These are phyloP conservation scores for Fusarium xyrophilum DNA, from an alignment of 2,329 filamentous ascomycete species.

Conservation along the genomic window DNA sequence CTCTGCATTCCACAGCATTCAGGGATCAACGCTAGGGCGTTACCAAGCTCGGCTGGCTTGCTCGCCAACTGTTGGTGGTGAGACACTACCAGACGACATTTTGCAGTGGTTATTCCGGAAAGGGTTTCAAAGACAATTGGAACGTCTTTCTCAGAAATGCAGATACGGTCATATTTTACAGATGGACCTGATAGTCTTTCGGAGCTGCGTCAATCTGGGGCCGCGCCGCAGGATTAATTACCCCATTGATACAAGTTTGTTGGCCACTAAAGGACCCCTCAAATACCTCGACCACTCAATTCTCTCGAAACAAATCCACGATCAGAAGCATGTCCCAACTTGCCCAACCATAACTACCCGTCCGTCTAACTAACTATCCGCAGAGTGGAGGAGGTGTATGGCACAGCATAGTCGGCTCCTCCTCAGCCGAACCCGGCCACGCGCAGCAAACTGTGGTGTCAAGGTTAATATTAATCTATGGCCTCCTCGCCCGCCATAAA, in stretches of 20 bases:
- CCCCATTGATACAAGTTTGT: slow-evolving; percentile 25
- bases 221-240: slow-evolving; percentile 23
- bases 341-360: slow-evolving; percentile 10
- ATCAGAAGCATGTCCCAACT: neutral
- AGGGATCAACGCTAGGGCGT: slow-evolving; percentile 32
- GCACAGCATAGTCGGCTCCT: neutral
- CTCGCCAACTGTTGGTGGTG: slow-evolving; percentile 1
- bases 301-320: slow-evolving; percentile 16
- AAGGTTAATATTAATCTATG: slow-evolving; percentile 8
- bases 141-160: slow-evolving; percentile 20
- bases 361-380: slow-evolving; percentile 1
- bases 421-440: slow-evolving; percentile 37
- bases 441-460: slow-evolving; percentile 17
- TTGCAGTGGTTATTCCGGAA: slow-evolving; percentile 25
- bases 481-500: slow-evolving; percentile 12
- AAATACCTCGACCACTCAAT: slow-evolving; percentile 2
- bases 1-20: slow-evolving; percentile 24
- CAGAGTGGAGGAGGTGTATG: neutral
- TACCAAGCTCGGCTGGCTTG: slow-evolving; percentile 33
- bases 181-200: neutral
- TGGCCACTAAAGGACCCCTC: slow-evolving; percentile 23
- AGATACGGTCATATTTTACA: slow-evolving; percentile 16
- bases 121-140: slow-evolving; percentile 12
- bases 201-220: slow-evolving; percentile 12
- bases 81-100: slow-evolving; percentile 23